Base-by-base conservation (phyloP, 73 alveolate species). In the Urostyla sp. region DNA sequence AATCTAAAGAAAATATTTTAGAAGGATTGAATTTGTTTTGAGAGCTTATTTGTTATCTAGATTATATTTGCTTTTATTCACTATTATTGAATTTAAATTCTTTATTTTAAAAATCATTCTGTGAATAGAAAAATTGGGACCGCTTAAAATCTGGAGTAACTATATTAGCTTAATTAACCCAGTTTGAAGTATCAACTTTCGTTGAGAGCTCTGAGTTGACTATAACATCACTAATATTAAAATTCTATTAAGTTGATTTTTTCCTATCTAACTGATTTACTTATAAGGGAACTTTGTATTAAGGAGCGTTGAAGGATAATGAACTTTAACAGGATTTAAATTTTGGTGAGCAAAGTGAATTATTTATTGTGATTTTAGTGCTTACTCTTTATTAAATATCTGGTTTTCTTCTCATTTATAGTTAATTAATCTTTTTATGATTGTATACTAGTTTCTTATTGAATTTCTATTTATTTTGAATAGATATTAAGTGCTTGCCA, bases 81-180 rank as follows among this genome's bases (percentile, higher is more conserved):
- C n/a, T n/a, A n/a, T n/a, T n/a, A n/a, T n/a, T n/a, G n/a, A n/a
- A n/a, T n/a, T n/a, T n/a, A n/a, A n/a, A n/a, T n/a, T n/a, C n/a
- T n/a, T n/a, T n/a, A n/a, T n/a, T n/a, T n/a, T n/a, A n/a, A n/a
- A n/a, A n/a, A n/a, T n/a, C n/a, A n/a, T n/a, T n/a, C n/a, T n/a
- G n/a, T n/a, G n/a, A n/a, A n/a, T n/a, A n/a, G n/a, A n/a, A n/a
- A n/a, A n/a, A n/a, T n/a, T n/a, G n/a, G 23, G 76, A 15, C 32
- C 34, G 32, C 24, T 59, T 32, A 21, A 59, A 59, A 13, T 59
- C 76, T 8, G 76, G 76, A 28, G 76, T 59, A 31, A 59, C 76
- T 3, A 59, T 59, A 59, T 59, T 59, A 31, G 76, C 76, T 20
- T 59, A 27, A 21, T 59, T 59, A 4, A 23, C n/a, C 76, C 76